Evolutionary conservation across 345 rosid species (phyloP), one percentile per base, ranked within the genome.

Genomic region (Brassica incana): DNA sequence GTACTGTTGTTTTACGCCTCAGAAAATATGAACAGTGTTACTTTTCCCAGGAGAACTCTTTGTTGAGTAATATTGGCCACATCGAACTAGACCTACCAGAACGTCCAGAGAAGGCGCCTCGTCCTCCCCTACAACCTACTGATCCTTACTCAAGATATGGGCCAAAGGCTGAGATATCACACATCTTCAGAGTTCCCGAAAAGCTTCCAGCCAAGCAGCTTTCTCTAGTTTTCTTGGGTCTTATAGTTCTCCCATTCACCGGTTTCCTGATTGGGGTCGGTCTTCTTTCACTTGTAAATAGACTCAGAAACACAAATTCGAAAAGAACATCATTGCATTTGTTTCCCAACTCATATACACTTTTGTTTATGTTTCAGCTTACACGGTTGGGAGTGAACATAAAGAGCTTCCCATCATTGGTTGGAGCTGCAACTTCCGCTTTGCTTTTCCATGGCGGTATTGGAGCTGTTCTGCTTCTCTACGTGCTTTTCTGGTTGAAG

Each of bases 401-500:
- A 72, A 96, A 93, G 89, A 93, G 86, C 78, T 93, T 96, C 83
- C 98, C 98, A 23, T 78, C 92, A 48, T 82, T 91, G 7, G 65
- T 85, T 30, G 78, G 85, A 32, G 87, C 95, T 78, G 93, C 97
- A 20, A 73, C 85, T 35, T 89, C 87, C 52, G 92, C 91, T 69
- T 33, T 84, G 61, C 90, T 96, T 65, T 96, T 96, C 91, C 99
- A 95, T 27, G 63, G 85, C 0, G 97, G 99, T 54, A 90, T 93
- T 38, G 98, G 88, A 73, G 88, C 97, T 30, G 97, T 96, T 80
- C 87, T 96, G 74, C 63, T 82, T 78, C 97, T 93, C 69, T 91
- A 95, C 9, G 88, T 83, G 65, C 85, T 95, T 73, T 95, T 95
- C 92, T 95, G 99, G 99, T 58, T 88, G 81, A 93, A 93, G 99